Base-by-base conservation (phyloP, 2,329 filamentous ascomycete species). In the Metarhizium anisopliae region DNA sequence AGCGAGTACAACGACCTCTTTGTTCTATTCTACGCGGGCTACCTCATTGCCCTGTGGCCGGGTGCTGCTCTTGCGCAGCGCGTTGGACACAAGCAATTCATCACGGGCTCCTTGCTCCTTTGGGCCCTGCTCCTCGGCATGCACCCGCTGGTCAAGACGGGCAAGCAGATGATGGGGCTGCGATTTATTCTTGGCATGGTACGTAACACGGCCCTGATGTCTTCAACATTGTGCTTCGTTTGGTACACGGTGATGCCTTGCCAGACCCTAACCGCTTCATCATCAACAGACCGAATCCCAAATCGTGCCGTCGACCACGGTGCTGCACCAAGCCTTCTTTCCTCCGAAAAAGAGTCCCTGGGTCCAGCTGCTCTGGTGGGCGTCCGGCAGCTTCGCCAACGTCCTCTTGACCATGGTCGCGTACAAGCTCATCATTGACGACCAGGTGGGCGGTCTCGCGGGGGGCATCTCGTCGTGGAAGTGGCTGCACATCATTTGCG, bases 401-500 rank as follows among this genome's bases (percentile, higher is more conserved):
- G 64, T 66, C 7, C 56, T 65, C 13, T 55, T 66, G 16, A 66
- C 63, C 20, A 65, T 66, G 64, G 62, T 66, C 16, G 59, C 64
- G 2, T 66, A 64, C 53, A 65, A 62, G 51, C 59, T 66, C 25
- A 66, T 64, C 50, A 51, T 58, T 10, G 60, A 63, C 42, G 62
- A 63, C 29, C 54, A 58, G 14, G 35, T 20, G 14, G 54, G 56
- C 36, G 45, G 54, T 35, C 54, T 64, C 18, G 57, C 55, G 6
- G 62, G 61, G 20, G 56, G 57, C 14, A 51, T 64, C 16, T 55
- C 50, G 6, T 64, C 61, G 14, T 63, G 61, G 56, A 68, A 68
- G 57, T 83, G 79, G 80, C 78, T 82, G 69, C 82, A 81, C 60
- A 77, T 80, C 50, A 77, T 81, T 62, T 73, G 72, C 53, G 69